Base-by-base conservation (phyloP, 495 filamentous ascomycete genomes). In the Hypoxylon perforatum region DNA sequence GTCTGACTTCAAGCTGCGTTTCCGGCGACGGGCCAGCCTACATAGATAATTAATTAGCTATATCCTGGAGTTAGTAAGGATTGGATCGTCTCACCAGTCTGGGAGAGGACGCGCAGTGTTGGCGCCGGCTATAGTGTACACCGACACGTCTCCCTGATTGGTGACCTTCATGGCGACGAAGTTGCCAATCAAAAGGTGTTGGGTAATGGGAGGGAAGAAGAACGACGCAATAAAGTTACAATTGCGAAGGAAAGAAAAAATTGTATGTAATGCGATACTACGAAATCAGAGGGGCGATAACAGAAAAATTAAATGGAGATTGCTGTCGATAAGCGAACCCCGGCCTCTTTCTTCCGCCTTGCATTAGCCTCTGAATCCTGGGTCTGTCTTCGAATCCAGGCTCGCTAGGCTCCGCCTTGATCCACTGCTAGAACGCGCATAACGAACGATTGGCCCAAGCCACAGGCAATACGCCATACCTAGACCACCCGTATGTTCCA, bases 101-200 rank as follows among this genome's bases (percentile, higher is more conserved):
- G 96, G 96, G 3, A 99, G 86, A 22, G 93, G 91, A 12, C 95
- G 85, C 5, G 94, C 91, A 10, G 94, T 96, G 30, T 93, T 92
- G 8, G 92, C 92, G 53, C 96, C 96, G 18, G 94, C 91, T 73
- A 99, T 90, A 45, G 96, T 99, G 73, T 99, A 99, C 7, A 99
- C 94, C 3, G 94, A 93, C 45, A 98, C 91, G 41, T 90, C 85
- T 47, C 92, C 92, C 57, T 92, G 90, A 41, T 61, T 69, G 4
- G 66, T 69, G 61, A 54, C 61, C 33, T 69, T 69, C 66, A 69
- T 69, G 51, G 51, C 52, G 61, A 61, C 44, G 11, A 15, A 42
- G 36, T 45, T 60, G 39, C 30, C 49, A 21, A 47, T 4, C 25
- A 35, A 22, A 36, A 56, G 50, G 30, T 8, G 44, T 41, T 38